These are phyloP conservation scores for Physcia stellaris DNA, from an alignment of 495 filamentous ascomycete genomes.

Conservation along the genomic window DNA sequence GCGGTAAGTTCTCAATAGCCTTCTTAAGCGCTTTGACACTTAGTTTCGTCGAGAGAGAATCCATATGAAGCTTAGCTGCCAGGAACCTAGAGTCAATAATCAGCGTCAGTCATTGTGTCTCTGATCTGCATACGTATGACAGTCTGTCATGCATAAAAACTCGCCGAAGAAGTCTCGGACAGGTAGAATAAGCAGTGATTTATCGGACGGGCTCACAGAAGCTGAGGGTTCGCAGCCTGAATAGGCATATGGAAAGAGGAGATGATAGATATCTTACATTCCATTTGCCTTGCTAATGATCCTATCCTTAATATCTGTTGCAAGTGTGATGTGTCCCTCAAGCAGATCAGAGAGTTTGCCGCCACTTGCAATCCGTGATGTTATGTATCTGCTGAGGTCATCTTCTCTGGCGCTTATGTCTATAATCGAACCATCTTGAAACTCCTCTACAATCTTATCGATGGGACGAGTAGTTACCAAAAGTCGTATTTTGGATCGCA, in stretches of 20 bases:
- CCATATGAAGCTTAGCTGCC: constrained; percentile 32
- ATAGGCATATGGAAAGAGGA: not conserved
- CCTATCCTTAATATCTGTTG: not conserved
- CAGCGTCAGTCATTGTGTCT: no score
- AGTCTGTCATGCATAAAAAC: no score
- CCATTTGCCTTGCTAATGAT: not conserved
- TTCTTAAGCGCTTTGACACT: constrained; percentile 16
- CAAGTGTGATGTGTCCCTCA: constrained; percentile 2
- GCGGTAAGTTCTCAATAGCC: constrained; percentile 17
- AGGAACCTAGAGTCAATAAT: constrained; percentile 33
- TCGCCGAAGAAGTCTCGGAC: no score
- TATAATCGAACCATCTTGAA: constrained; percentile 12
- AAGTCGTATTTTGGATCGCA: not conserved
- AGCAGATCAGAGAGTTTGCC: not conserved
- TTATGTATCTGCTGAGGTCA: constrained; percentile 23
- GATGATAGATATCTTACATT: not conserved
- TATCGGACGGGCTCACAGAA: no score
- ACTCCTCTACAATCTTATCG: constrained; percentile 19
- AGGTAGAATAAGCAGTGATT: no score
- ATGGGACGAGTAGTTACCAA: constrained; percentile 12
- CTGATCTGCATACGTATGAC: no score
- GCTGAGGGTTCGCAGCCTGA: not conserved
- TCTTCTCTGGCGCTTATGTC: constrained; percentile 25
- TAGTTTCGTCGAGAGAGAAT: constrained; percentile 24
- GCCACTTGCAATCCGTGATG: not conserved